phyloP scores from a whole-genome alignment of 1,139 yeast species.

The Saccharomyces hybrid region DNA sequence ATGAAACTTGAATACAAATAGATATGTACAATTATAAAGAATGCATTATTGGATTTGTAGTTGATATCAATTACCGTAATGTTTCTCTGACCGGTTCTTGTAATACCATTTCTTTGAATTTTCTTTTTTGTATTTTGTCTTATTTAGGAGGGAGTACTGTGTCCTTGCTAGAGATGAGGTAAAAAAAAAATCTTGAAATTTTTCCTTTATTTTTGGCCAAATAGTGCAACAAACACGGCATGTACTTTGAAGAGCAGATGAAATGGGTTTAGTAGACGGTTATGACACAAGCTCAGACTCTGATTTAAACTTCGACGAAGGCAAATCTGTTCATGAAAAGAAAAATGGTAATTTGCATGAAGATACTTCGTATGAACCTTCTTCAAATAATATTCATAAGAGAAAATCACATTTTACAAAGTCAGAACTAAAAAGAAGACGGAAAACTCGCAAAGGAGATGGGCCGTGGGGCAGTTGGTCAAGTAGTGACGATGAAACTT shows the following conservation, averaged over 20 bases:
- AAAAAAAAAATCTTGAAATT: background rate
- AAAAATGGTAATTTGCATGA: background rate
- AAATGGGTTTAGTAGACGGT: slow-evolving; percentile 15
- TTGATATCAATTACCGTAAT: background rate
- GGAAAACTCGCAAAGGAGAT: slow-evolving; percentile 16
- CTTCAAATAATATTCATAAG: background rate
- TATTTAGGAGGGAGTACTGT: background rate
- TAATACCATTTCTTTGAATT: background rate
- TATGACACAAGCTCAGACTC: slow-evolving; percentile 16
- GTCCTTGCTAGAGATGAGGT: background rate
- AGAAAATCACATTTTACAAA: slow-evolving; percentile 10
- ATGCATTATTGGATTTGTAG: background rate
- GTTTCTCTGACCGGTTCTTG: background rate
- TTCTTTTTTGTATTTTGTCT: background rate
- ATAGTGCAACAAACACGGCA: background rate
- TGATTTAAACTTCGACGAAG: background rate
- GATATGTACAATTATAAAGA: background rate
- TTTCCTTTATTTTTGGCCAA: background rate
- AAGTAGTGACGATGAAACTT: slow-evolving; percentile 38
- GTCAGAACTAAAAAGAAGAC: slow-evolving; percentile 17
- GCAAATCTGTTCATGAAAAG: slow-evolving; percentile 1
- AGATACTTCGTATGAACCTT: background rate
- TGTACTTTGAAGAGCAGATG: background rate
- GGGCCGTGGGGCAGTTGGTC: slow-evolving; percentile 41
- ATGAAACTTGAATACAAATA: background rate